phyloP scores from a whole-genome alignment of 805 yeast species.

The Metschnikowia reukaufii region DNA sequence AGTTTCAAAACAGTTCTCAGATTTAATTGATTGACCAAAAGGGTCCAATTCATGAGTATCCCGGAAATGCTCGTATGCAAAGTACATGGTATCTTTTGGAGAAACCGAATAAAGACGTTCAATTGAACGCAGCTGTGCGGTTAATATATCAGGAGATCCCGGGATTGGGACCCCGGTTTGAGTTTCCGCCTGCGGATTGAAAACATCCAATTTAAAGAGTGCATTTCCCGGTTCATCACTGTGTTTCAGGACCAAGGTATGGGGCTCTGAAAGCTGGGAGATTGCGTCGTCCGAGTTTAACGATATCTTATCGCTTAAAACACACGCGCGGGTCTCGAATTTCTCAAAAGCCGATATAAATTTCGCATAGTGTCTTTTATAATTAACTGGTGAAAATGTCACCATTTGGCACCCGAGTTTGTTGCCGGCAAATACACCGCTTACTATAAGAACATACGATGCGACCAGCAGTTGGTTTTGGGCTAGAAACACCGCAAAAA shows the following conservation, averaged over 20 bases:
- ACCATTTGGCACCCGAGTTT: conserved; percentile 10
- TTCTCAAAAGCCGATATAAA: conserved; percentile 10
- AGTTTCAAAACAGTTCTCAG: not conserved
- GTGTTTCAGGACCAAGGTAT: conserved; percentile 6
- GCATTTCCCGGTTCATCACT: conserved; percentile 12
- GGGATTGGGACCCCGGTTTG: not conserved
- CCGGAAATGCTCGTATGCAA: conserved; percentile 12
- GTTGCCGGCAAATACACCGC: conserved; percentile 11
- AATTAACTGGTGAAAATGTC: conserved; percentile 16
- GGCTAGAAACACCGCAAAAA: conserved; percentile 3
- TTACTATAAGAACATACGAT: conserved; percentile 10
- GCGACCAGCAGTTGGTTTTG: not conserved
- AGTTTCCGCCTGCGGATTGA: conserved; percentile 1
- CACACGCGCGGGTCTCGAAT: not conserved
- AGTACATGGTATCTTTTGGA: conserved; percentile 40
- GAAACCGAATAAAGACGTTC: conserved; percentile 42
- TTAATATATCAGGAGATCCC: not conserved
- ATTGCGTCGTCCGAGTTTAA: not conserved
- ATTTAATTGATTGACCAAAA: not conserved
- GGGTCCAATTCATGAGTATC: not conserved
- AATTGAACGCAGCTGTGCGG: conserved; percentile 12
- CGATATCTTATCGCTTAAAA: not conserved
- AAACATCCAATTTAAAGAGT: conserved; percentile 13
- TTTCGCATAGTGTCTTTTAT: conserved; percentile 7
- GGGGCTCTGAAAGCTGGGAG: not conserved